These are phyloP conservation scores for Aciculosporium take DNA, from an alignment of 2,329 filamentous ascomycete species.

Conservation along the genomic window DNA sequence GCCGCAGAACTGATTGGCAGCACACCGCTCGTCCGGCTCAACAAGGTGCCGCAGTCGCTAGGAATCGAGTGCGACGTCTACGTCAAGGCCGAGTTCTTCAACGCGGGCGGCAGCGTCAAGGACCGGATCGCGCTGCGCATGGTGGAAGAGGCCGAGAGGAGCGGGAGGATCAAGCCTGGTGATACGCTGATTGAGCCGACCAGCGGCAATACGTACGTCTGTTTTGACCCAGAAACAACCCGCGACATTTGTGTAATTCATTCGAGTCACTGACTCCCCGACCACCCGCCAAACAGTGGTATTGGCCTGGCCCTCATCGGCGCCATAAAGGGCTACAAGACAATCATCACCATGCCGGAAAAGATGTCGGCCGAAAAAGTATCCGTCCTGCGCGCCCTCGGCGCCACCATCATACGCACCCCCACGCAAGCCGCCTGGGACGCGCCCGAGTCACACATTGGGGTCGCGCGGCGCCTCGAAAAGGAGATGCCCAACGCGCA, in stretches of 20 bases:
- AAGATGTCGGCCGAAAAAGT: constrained; percentile 99
- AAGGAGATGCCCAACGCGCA: constrained; percentile 96
- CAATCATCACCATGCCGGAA: constrained; percentile 95
- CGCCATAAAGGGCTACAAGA: constrained; percentile 94
- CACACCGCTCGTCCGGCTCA: constrained; percentile 86
- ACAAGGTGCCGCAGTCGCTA: constrained; percentile 80
- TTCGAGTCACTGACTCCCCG: not conserved
- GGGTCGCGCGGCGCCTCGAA: constrained; percentile 75
- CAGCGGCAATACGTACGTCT: constrained; percentile 69
- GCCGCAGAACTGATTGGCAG: constrained; percentile 86
- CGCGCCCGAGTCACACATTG: constrained; percentile 90
- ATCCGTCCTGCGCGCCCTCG: constrained; percentile 79
- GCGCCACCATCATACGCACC: constrained; percentile 93
- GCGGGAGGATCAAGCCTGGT: constrained; percentile 87
- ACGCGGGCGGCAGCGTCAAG: constrained; percentile 86
- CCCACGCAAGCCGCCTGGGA: constrained; percentile 93
- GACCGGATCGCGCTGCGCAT: constrained; percentile 92
- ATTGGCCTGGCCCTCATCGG: constrained; percentile 90
- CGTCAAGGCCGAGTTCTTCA: constrained; percentile 86
- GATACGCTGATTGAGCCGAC: constrained; percentile 97
- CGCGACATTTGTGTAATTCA: not conserved
- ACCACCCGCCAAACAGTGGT: too few relatives aligned
- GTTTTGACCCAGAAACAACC: not conserved
- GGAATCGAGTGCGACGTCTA: constrained; percentile 83
- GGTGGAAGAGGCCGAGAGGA: constrained; percentile 89